Percentiles rank a stretch among this genome's conserved stretches.
phyloP scores from a whole-genome alignment of 2,329 filamentous ascomycete species.

The Neonectria hederae region DNA sequence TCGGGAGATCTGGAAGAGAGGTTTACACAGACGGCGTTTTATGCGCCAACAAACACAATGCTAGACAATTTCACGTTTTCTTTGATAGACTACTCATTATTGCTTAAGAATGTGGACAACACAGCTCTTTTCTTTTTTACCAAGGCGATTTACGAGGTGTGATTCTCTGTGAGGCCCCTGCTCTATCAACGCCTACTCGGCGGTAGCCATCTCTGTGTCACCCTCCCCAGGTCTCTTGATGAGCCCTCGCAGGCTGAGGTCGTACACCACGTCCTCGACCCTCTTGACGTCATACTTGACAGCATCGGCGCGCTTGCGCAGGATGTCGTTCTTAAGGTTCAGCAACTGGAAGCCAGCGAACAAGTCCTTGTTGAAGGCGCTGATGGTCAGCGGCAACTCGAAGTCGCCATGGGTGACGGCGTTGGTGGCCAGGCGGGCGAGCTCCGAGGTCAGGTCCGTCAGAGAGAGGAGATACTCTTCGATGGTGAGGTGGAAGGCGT shows the following conservation, averaged over 20 bases:
- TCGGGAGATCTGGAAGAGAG: conserved; percentile 4
- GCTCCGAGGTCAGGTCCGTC: conserved; percentile 87
- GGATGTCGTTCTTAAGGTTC: conserved; percentile 94
- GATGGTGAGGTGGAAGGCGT: conserved; percentile 94
- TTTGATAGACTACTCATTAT: neutral
- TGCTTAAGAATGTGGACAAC: neutral
- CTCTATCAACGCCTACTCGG: conserved; percentile 33
- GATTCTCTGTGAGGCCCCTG: no score
- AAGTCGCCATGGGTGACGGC: conserved; percentile 90
- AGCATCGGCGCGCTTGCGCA: conserved; percentile 87
- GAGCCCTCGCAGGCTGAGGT: conserved; percentile 86
- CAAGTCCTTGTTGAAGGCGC: conserved; percentile 91
- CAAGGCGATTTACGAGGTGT: neutral
- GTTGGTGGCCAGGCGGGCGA: conserved; percentile 91
- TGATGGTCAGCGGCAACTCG: conserved; percentile 84
- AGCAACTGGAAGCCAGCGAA: conserved; percentile 96
- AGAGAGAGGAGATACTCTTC: conserved; percentile 95
- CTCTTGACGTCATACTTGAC: conserved; percentile 99
- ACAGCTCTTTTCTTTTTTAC: neutral
- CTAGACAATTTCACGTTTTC: conserved; percentile 21
- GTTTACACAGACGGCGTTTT: conserved; percentile 13
- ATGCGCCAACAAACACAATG: conserved; percentile 15
- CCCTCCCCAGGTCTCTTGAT: conserved; percentile 62
- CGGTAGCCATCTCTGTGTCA: conserved; percentile 52
- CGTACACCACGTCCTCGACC: conserved; percentile 97